Evolutionary conservation across 176 grass and related monocot genomes (phyloP), one percentile per base, ranked within the genome.

Genomic region (Avena insularis): DNA sequence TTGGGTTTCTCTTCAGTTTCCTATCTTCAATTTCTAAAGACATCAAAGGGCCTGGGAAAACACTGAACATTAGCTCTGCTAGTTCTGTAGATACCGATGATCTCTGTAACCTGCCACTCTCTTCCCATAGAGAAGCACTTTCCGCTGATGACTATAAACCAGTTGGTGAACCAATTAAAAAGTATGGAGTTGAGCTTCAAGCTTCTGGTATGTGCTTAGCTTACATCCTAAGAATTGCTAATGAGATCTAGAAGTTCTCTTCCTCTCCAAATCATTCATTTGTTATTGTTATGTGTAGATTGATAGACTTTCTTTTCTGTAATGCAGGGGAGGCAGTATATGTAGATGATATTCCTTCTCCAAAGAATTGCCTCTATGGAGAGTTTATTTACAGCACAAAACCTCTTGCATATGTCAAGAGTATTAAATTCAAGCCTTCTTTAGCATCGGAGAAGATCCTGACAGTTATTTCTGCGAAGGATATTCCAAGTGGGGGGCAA

Each of bases 371-470:
- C 40, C 89, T 97, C 1, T 74, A 90, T 46, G 93, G 91, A 73
- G 95, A 93, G 86, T 97, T 93, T 85, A 81, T 97, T 82, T 97
- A 95, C 60, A 97, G 91, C 87, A 72, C 93, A 43, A 71, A 62
- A 51, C 91, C 95, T 38, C 81, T 92, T 73, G 91, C 95, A 87
- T 79, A 85, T 85, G 85, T 93, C 33, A 90, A 85, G 59, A 87
- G 79, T 50, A 93, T 97, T 65, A 87, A 82, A 27, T 93, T 97
- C 80, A 93, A 90, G 31, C 29, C 91, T 78, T 91, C 95, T 80
- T 73, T 90, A 35, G 93, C 91, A 77, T 79, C 89, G 78, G 55
- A 85, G 75, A 97, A 97, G 84, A 64, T 91, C 21, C 15, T 97
- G 17, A 17, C 69, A 3, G 25, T 91, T 90, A n/a, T 97, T 81